Base-by-base conservation (phyloP, 176 grass and related monocot species). In the Carex myosuroides region DNA sequence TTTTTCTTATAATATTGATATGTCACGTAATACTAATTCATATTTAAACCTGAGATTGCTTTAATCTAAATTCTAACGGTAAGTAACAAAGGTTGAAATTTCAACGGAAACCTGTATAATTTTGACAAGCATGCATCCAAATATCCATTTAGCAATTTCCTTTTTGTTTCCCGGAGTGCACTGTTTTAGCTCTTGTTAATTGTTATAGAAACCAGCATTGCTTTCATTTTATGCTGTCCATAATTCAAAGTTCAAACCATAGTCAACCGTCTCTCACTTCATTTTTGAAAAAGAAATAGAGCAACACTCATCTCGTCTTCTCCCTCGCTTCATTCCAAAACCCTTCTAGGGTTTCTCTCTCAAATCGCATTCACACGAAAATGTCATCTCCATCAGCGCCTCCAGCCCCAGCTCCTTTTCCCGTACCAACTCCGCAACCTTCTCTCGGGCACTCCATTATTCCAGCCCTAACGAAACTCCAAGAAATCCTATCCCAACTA, bases 401-500 rank as follows among this genome's bases (percentile, higher is more conserved):
- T 46, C 66, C 56, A 16, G 42, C 71, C 1, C 41, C 64, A 4
- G 10, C 64, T 13, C 20, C 22, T 5, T 30, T 22, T 13, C 65
- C 41, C 7, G 13, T 41, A 12, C 26, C 21, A 12, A 24, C n/a
- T 33, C 73, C 14, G 24, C 22, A 57, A 65, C 20, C 48, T 26
- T 8, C 75, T 22, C 26, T 86, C 41, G 20, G 30, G 16, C 42
- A 54, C 6, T 6, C 30, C 21, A 4, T 66, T 1, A 61, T 73
- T 69, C 14, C 42, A 62, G 69, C 48, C 17, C 14, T 82, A 13
- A 16, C 65, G 5, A 62, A 83, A 39, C 79, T 54, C 54, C 22
- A 39, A 82, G 26, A 53, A 33, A 95, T 93, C 77, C 74, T 98
- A 52, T 90, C 89, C 2, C 85, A 90, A 64, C 69, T 98, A 84